A percentile compares a stretch with the other conserved stretches of the same genome.
Conservation (phyloP, 768 basidiomycete genomes). For the Podaxis sp. region DNA sequence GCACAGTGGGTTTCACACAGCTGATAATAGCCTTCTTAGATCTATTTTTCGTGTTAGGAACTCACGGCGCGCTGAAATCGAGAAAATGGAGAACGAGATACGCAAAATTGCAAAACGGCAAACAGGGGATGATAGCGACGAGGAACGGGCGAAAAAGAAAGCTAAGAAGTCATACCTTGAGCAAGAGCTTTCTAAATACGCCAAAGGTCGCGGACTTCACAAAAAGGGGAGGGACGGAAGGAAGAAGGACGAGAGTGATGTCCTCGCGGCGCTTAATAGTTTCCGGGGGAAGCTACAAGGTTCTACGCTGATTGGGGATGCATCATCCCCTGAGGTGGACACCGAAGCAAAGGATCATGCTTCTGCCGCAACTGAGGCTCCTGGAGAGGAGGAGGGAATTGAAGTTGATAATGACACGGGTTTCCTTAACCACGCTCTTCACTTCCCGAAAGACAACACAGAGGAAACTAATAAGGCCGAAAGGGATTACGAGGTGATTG, state of each 20-base stretch:
- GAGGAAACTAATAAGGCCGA: constrained; percentile 79
- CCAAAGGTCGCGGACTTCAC: constrained; percentile 60
- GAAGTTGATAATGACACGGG: constrained; percentile 79
- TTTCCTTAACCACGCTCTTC: constrained; percentile 70
- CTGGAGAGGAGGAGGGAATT: constrained; percentile 49
- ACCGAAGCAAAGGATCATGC: constrained; percentile 24
- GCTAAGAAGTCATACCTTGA: constrained; percentile 71
- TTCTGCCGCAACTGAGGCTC: constrained; percentile 23
- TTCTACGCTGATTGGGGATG: constrained; percentile 29
- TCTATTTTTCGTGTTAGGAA: constrained; percentile 37
- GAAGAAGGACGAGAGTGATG: constrained; percentile 70
- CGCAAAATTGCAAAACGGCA: constrained; percentile 69
- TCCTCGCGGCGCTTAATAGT: constrained; percentile 64
- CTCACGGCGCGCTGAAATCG: constrained; percentile 73
- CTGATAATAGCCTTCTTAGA: background rate
- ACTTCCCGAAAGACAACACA: constrained; percentile 76
- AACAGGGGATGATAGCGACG: constrained; percentile 59
- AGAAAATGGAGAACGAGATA: constrained; percentile 87
- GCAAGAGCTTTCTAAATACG: constrained; percentile 82
- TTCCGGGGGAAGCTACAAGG: constrained; percentile 72
- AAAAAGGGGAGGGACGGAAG: constrained; percentile 48
- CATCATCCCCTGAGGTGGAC: constrained; percentile 12
- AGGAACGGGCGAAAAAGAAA: constrained; percentile 58
- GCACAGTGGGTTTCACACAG: constrained; percentile 45
- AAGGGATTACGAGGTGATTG: constrained; percentile 87